Evolutionary conservation across 352 stramenopile genomes (phyloP).

Genomic region (Pythium insidiosum): DNA sequence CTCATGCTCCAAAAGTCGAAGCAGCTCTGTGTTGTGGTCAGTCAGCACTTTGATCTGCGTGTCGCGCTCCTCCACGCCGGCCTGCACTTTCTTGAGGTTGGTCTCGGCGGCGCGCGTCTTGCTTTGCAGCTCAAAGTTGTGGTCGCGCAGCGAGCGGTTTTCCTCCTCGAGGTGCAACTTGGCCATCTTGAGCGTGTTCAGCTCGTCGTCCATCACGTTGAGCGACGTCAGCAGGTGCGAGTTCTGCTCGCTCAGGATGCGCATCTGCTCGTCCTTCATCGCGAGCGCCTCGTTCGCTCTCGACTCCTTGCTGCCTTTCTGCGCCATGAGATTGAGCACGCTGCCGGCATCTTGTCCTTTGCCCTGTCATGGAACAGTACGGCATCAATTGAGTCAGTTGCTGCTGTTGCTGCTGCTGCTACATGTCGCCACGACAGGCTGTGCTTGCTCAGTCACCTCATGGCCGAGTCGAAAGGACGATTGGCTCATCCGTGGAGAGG

Average conservation of each 20-base stretch:
- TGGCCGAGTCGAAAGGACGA: constrained; percentile 12
- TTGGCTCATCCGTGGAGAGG: constrained; percentile 21
- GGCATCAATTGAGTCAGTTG: no score
- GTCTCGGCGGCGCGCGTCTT: constrained; percentile 84
- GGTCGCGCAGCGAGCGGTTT: constrained; percentile 86
- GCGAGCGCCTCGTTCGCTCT: constrained; percentile 86
- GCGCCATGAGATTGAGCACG: constrained; percentile 32
- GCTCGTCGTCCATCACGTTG: constrained; percentile 82
- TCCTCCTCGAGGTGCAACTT: constrained; percentile 85
- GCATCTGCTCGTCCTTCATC: constrained; percentile 95
- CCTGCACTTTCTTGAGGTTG: constrained; percentile 73
- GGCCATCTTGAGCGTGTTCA: constrained; percentile 43
- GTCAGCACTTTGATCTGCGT: constrained; percentile 92
- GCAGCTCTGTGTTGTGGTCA: constrained; percentile 93
- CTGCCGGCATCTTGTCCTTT: constrained; percentile 18
- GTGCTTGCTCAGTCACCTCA: no score
- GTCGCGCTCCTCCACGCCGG: constrained; percentile 82
- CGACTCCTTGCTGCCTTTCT: constrained; percentile 81
- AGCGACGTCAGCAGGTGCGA: constrained; percentile 79
- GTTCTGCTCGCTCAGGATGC: constrained; percentile 93
- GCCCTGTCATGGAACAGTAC: background rate
- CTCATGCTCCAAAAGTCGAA: constrained; percentile 92
- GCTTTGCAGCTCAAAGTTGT: constrained; percentile 91
- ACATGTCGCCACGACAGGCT: no score
- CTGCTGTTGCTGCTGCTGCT: no score